A percentile compares a stretch with the other conserved stretches of the same genome.
phyloP scores from a whole-genome alignment of 1,139 yeast genomes.

The Taphrina communis region DNA sequence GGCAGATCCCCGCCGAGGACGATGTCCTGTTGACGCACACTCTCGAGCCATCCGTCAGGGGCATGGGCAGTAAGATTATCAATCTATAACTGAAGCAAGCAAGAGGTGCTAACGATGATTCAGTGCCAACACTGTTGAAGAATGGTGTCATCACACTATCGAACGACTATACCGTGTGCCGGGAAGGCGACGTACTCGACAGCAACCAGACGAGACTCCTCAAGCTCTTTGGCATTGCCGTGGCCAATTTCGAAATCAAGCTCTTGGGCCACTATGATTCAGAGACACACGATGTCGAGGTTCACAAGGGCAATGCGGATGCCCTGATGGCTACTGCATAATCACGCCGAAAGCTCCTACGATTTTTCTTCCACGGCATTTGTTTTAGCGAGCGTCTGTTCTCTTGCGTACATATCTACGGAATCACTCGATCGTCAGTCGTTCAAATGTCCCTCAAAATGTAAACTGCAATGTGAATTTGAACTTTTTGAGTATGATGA shows the following conservation, averaged over 20 bases:
- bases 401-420: neutral
- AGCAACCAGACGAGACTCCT: conserved; percentile 89
- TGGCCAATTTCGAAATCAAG: conserved; percentile 84
- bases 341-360: neutral
- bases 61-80: conserved; percentile 60
- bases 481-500: conserved; percentile 6
- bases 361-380: neutral
- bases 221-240: conserved; percentile 95
- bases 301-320: conserved; percentile 28
- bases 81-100: neutral
- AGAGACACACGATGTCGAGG: conserved; percentile 28
- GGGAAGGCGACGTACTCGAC: conserved; percentile 77
- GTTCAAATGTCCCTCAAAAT: too few relatives aligned
- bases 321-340: conserved; percentile 14
- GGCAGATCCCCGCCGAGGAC: conserved; percentile 84
- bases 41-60: conserved; percentile 87
- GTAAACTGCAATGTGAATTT: too few relatives aligned
- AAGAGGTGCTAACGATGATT: conserved; percentile 9
- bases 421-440: neutral
- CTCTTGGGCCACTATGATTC: conserved; percentile 57
- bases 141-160: conserved; percentile 82
- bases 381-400: conserved; percentile 28
- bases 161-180: conserved; percentile 80
- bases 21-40: conserved; percentile 98
- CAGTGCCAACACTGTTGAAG: conserved; percentile 82